These are phyloP conservation scores for Dactylella cylindrospora DNA, from an alignment of 2,329 filamentous ascomycete species.

Conservation along the genomic window DNA sequence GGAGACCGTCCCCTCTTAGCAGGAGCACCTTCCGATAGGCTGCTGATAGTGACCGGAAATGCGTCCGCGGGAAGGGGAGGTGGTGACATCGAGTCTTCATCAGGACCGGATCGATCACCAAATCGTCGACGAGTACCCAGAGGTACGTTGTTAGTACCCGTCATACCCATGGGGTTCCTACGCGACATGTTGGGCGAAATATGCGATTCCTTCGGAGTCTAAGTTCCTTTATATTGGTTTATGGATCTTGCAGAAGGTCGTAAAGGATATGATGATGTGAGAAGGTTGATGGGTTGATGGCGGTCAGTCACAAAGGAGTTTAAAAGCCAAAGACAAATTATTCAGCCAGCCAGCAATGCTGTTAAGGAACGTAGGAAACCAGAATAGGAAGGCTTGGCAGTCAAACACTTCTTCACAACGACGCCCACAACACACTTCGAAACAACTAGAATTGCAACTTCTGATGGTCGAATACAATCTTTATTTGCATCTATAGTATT, in stretches of 20 bases:
- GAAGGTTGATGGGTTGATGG: background rate
- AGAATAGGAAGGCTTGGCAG: constrained; percentile 1
- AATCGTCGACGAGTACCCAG: constrained; percentile 82
- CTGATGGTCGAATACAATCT: too few relatives aligned
- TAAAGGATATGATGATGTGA: constrained; percentile 1
- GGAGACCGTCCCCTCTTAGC: constrained; percentile 91
- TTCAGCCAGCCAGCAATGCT: too few relatives aligned
- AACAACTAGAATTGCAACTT: too few relatives aligned
- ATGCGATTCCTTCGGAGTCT: too few relatives aligned
- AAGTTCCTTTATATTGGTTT: too few relatives aligned
- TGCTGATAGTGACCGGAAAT: constrained; percentile 42
- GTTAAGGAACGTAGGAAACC: background rate
- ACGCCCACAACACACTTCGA: constrained; percentile 5
- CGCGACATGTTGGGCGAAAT: constrained; percentile 32
- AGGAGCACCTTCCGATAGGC: constrained; percentile 53
- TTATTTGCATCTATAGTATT: too few relatives aligned
- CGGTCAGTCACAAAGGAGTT: background rate
- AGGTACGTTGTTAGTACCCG: constrained; percentile 97
- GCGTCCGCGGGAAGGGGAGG: constrained; percentile 50
- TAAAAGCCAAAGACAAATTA: background rate
- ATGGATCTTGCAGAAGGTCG: too few relatives aligned
- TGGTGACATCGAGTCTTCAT: constrained; percentile 53
- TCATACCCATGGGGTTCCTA: constrained; percentile 65
- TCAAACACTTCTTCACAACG: background rate
- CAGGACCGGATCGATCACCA: constrained; percentile 56